A percentile compares a stretch with the other conserved stretches of the same genome.
These are phyloP conservation scores for Fusarium ramigenum DNA, from an alignment of 2,329 filamentous ascomycete species.

Conservation along the genomic window DNA sequence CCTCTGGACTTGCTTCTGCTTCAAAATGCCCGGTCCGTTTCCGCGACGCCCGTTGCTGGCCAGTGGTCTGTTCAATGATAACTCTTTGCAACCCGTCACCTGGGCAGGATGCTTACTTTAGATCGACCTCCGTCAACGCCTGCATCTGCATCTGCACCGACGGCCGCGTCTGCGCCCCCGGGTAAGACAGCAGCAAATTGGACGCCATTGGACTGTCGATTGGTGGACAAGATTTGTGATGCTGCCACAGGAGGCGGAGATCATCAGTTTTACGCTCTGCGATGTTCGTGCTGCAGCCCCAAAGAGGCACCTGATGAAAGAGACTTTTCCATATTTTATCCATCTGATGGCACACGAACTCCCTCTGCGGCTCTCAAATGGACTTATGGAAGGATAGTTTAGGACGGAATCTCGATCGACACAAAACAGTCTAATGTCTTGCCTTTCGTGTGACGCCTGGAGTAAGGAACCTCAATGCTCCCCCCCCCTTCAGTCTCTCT, in stretches of 20 bases:
- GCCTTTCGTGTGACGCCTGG: conserved; percentile 20
- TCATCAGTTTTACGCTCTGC: conserved; percentile 35
- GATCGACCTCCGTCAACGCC: conserved; percentile 4
- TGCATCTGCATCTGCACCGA: not conserved
- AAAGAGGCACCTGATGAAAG: conserved; percentile 27
- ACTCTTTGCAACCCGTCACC: not conserved
- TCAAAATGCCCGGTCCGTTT: conserved; percentile 34
- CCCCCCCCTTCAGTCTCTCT: not conserved
- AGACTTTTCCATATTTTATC: conserved; percentile 12
- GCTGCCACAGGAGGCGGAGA: conserved; percentile 33
- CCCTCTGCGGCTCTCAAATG: not conserved
- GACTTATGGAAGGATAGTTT: not conserved
- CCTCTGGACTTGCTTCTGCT: not conserved
- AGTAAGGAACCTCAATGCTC: conserved; percentile 11
- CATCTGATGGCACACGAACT: not conserved
- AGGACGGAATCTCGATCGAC: conserved; percentile 27
- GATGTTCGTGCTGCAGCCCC: conserved; percentile 29
- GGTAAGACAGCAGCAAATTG: conserved; percentile 27
- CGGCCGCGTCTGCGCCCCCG: conserved; percentile 3
- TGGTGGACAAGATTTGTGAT: conserved; percentile 19
- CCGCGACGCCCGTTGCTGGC: conserved; percentile 40
- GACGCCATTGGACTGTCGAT: conserved; percentile 23
- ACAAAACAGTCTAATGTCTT: conserved; percentile 5
- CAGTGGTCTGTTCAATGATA: conserved; percentile 14
- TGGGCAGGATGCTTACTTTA: conserved; percentile 13